Base-by-base conservation (phyloP, 73 alveolate species). In the Paramecium octaurelia region DNA sequence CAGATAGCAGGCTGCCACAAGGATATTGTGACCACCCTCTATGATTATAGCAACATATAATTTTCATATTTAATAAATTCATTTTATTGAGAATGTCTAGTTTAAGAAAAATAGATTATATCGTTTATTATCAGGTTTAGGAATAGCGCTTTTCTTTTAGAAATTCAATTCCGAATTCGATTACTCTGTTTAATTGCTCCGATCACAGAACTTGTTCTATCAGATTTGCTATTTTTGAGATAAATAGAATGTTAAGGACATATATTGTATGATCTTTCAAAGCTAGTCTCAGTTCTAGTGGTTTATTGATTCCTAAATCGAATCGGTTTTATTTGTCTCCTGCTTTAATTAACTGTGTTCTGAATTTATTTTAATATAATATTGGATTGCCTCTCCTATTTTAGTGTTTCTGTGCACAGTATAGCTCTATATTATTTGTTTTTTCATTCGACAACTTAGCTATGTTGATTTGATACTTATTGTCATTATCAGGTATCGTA, bases 1-100 rank as follows among this genome's bases (percentile, higher is more conserved):
- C 9, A 95, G 88, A 50, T 95, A 93, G 44, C 93, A 92, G 9
- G 98, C 93, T 40, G 96, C 94, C 24, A 93, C 93, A 14, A 95
- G 91, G 14, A 95, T 96, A 90, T 95, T 95, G 83, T 95, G 98
- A 14, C 98, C 98, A 23, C 93, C 95, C 2, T 96, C 98, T 14
- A 95, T 80, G 11, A 95, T 95, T 8, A 95, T 86, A 8, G 98
- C 96, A 59, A 92, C 96, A 87, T 95, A 95, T 36, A 86, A 86
- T 70, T 64, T 64, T 64, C 84, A 64, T 64, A 64, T 64, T 64
- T 64, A 23, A 64, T 64, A 64, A 64, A 64, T 12, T 64, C 84
- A 64, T 4, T 31, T 64, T 64, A 64, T 64, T 64, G 84, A 64
- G 84, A 64, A 64, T 64, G 84, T 64, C 84, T 64, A 14, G 50